phyloP scores from a whole-genome alignment of 2,329 filamentous ascomycete species.

The Neophaeococcomyces aloes region DNA sequence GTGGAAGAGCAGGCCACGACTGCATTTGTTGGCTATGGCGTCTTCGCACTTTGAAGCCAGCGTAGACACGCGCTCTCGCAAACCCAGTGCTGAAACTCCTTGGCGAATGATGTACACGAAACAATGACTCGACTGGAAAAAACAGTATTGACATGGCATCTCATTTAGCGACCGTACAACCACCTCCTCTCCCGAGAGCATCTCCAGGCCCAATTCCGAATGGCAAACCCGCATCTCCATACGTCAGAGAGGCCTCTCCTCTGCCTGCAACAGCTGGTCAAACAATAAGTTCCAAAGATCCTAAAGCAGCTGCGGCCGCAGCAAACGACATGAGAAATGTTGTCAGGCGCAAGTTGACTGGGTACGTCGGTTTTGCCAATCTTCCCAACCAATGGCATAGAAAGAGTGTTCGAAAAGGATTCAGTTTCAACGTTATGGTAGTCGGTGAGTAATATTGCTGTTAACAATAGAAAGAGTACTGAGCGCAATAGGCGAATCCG shows the following conservation, averaged over 20 bases:
- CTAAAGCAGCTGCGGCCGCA: constrained; percentile 46
- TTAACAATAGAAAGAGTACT: neutral
- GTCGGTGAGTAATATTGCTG: constrained; percentile 61
- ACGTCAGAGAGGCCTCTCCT: constrained; percentile 48
- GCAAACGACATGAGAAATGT: constrained; percentile 78
- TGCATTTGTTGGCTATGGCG: neutral
- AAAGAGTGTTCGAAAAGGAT: constrained; percentile 99
- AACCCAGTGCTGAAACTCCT: neutral
- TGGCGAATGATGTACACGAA: no score
- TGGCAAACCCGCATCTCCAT: constrained; percentile 45
- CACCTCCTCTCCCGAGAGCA: constrained; percentile 21
- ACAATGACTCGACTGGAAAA: constrained; percentile 26
- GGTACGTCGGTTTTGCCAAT: constrained; percentile 98
- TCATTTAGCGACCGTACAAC: constrained; percentile 5
- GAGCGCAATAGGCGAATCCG: constrained; percentile 71
- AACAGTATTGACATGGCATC: constrained; percentile 14
- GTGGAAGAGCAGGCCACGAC: neutral
- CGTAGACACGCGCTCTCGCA: neutral
- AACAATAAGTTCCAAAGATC: constrained; percentile 55
- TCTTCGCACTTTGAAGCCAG: neutral
- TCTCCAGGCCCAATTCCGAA: constrained; percentile 33
- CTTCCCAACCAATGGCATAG: constrained; percentile 99
- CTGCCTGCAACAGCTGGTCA: constrained; percentile 45
- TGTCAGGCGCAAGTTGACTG: constrained; percentile 93
- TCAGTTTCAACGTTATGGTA: constrained; percentile 99